Conservation (phyloP, 352 stramenopile species). For the Phytopythium sindhum region DNA sequence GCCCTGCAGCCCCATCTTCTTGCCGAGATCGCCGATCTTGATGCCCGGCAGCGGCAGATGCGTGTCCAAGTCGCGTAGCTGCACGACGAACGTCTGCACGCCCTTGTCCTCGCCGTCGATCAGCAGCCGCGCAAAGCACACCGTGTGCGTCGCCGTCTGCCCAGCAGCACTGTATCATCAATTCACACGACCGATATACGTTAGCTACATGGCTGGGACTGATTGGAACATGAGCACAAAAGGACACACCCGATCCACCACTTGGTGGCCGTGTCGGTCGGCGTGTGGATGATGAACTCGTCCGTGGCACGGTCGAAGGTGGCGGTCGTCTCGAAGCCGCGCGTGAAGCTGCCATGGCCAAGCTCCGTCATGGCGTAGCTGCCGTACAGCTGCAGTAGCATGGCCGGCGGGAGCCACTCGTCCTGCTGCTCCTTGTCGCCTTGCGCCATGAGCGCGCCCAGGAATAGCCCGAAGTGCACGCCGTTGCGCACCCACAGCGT, state of each 20-base stretch:
- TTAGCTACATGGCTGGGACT: neutral
- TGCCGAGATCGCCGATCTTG: conserved; percentile 61
- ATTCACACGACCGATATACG: neutral
- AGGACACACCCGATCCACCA: conserved; percentile 90
- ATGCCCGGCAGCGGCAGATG: conserved; percentile 48
- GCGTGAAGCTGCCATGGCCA: conserved; percentile 87
- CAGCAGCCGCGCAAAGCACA: conserved; percentile 93
- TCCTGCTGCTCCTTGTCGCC: conserved; percentile 78
- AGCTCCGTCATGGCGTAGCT: conserved; percentile 91
- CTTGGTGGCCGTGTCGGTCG: conserved; percentile 93
- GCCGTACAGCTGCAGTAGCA: conserved; percentile 81
- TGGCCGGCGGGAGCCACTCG: conserved; percentile 67
- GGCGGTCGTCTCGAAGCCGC: conserved; percentile 93
- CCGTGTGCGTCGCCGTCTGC: conserved; percentile 92
- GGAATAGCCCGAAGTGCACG: conserved; percentile 84
- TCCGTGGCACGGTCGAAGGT: conserved; percentile 88
- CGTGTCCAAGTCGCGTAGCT: conserved; percentile 85
- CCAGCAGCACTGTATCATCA: conserved; percentile 60
- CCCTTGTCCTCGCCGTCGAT: conserved; percentile 74
- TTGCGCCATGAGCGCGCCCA: conserved; percentile 70
- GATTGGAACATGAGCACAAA: neutral
- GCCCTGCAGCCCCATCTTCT: conserved; percentile 70
- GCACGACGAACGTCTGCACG: conserved; percentile 96
- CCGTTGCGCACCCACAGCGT: conserved; percentile 67
- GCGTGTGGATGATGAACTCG: conserved; percentile 95